A percentile compares a stretch with the other conserved stretches of the same genome.
phyloP scores from a whole-genome alignment of 2,329 filamentous ascomycete genomes.

The Penicillium sp. region DNA sequence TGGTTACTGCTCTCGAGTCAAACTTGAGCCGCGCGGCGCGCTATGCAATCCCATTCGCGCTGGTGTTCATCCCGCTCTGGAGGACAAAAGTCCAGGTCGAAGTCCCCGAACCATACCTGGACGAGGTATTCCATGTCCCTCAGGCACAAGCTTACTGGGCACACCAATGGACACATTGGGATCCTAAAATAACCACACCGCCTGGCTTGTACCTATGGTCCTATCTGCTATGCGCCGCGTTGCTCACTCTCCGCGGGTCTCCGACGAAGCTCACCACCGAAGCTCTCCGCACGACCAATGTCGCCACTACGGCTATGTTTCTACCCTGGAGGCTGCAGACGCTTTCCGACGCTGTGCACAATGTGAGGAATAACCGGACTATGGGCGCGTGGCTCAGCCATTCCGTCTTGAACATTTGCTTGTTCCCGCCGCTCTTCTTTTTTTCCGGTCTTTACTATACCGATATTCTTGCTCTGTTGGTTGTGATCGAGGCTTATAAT shows the following conservation, averaged over 20 bases:
- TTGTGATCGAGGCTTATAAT: conserved; percentile 70
- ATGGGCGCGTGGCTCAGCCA: conserved; percentile 37
- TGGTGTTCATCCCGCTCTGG: conserved; percentile 42
- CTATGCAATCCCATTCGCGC: conserved; percentile 36
- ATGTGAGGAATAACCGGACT: conserved; percentile 29
- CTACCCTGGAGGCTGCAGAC: conserved; percentile 55
- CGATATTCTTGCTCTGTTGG: conserved; percentile 77
- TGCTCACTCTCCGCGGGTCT: conserved; percentile 24
- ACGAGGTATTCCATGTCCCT: conserved; percentile 66
- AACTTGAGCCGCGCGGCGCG: conserved; percentile 36
- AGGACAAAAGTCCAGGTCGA: conserved; percentile 45
- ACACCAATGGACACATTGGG: conserved; percentile 75
- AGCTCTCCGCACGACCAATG: conserved; percentile 40
- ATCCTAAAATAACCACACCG: conserved; percentile 95
- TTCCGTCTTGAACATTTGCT: conserved; percentile 70
- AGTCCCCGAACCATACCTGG: conserved; percentile 61
- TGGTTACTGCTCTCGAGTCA: conserved; percentile 33
- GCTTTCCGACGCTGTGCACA: conserved; percentile 50
- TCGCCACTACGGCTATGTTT: conserved; percentile 34
- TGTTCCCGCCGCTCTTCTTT: conserved; percentile 93
- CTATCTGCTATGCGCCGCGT: conserved; percentile 46
- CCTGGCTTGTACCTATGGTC: conserved; percentile 70
- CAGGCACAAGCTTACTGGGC: conserved; percentile 87
- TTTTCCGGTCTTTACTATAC: conserved; percentile 96
- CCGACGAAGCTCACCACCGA: conserved; percentile 35